Evolutionary conservation across 305 asterid species (phyloP).

Genomic region (Ilex paraguariensis): DNA sequence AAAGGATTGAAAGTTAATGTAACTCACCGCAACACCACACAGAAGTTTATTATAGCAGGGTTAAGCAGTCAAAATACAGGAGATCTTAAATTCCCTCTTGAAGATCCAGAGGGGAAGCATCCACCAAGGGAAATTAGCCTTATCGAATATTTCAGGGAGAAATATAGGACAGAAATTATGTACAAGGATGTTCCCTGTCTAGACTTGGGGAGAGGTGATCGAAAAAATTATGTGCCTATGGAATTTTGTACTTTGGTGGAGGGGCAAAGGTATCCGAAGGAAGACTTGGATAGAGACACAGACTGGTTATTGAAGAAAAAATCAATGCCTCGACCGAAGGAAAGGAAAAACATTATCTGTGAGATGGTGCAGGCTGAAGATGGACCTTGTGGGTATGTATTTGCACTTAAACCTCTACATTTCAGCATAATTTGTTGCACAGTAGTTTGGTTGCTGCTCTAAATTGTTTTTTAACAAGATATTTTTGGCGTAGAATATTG

Average conservation of each 20-base stretch:
- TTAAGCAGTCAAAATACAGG: not conserved
- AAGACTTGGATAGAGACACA: not conserved
- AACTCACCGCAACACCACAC: constrained; percentile 28
- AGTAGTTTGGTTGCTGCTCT: too few species aligned
- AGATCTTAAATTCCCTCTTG: constrained; percentile 5
- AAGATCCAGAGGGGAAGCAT: constrained; percentile 14
- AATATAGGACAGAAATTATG: constrained; percentile 10
- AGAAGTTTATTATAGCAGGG: constrained; percentile 7
- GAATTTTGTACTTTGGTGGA: not conserved
- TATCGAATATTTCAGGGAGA: constrained; percentile 17
- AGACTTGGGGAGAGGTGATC: not conserved
- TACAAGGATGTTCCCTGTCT: constrained; percentile 10
- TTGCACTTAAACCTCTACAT: too few species aligned
- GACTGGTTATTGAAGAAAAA: not conserved
- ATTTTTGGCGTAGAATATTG: too few species aligned
- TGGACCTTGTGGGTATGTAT: not conserved
- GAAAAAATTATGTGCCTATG: not conserved
- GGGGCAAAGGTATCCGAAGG: not conserved
- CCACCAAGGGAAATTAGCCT: constrained; percentile 6
- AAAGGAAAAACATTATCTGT: not conserved
- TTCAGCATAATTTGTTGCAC: too few species aligned
- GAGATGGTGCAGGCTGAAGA: not conserved
- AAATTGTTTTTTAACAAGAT: too few species aligned
- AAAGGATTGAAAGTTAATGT: constrained; percentile 46
- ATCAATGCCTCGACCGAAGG: not conserved